Evolutionary conservation across 345 rosid genomes (phyloP), one percentile per base, ranked within the genome.

Genomic region (Brassica nigra): DNA sequence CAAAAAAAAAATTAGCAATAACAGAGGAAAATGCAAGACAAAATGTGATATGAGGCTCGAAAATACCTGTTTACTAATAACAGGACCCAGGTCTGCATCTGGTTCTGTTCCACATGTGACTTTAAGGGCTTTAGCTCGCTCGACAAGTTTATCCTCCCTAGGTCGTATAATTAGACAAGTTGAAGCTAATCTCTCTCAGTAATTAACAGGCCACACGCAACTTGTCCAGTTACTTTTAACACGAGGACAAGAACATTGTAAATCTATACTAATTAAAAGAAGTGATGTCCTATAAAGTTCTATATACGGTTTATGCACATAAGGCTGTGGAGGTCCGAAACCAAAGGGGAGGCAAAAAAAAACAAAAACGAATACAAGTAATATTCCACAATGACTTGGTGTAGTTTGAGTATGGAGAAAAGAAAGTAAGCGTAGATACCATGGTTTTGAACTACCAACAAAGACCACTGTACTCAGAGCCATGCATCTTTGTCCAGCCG

Each of bases 401-500:
- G 7, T 2, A 20, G 8, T 49, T 5, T 39, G 54, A 63, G 37
- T 52, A 62, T 27, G 2, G 61, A 8, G 29, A 62, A 34, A 63
- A 14, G 18, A 63, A 54, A 55, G 66, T 11, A 4, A 69, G 47
- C 59, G 36, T 0, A 76, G 67, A 23, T 92, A 95, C 97, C 97
- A 92, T 80, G 94, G 72, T 64, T 88, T 85, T 44, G 99, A 78
- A 68, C 76, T 85, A 66, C 98, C 98, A 36, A 95, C 98, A 72
- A 95, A 95, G 61, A 92, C 96, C 62, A 92, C 88, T 2, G 92
- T 90, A 85, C 99, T 95, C 27, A 95, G 91, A 29, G 98, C 98
- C 99, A 95, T 95, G 86, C 99, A 95, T 82, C 99, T 89, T 74
- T 92, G 99, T 76, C 99, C 99, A 58, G 98, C 98, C 63, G 99